Evolutionary conservation across 1,139 yeast species (phyloP).

Genomic region (Candida tetrigidarum): DNA sequence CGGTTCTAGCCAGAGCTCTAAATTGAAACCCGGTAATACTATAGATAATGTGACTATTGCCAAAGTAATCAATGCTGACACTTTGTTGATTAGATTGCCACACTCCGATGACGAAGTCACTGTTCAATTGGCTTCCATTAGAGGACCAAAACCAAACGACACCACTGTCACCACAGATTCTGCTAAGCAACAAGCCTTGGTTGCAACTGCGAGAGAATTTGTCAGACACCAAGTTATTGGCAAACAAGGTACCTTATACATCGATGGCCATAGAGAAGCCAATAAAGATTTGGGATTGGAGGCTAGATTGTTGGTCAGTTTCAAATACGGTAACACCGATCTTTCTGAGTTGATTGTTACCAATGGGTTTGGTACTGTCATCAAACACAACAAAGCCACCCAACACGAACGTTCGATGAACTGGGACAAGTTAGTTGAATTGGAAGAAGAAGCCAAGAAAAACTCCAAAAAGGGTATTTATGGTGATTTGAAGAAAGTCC

Average conservation of each 20-base stretch:
- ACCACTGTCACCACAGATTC: conserved; percentile 49
- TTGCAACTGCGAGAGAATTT: conserved; percentile 71
- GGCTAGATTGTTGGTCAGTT: conserved; percentile 66
- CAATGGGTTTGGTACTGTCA: conserved; percentile 77
- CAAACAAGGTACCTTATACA: conserved; percentile 58
- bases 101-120: conserved; percentile 54
- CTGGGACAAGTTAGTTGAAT: conserved; percentile 79
- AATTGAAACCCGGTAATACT: conserved; percentile 49
- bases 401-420: conserved; percentile 68
- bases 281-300: conserved; percentile 61
- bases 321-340: conserved; percentile 55
- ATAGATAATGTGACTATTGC: conserved; percentile 58
- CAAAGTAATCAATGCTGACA: conserved; percentile 71
- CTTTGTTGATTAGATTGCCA: conserved; percentile 55
- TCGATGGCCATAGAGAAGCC: conserved; percentile 71
- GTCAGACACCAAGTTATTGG: conserved; percentile 73
- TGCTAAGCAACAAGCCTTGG: conserved; percentile 50
- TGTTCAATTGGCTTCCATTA: conserved; percentile 73
- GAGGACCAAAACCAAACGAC: conserved; percentile 74
- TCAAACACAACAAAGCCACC: conserved; percentile 76
- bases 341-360: conserved; percentile 65
- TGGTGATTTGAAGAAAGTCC: conserved; percentile 50
- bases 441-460: conserved; percentile 64
- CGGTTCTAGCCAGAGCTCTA: conserved; percentile 23
- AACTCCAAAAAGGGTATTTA: conserved; percentile 64